phyloP scores from a whole-genome alignment of 2,329 filamentous ascomycete genomes.

The Hypoxylon sp. region DNA sequence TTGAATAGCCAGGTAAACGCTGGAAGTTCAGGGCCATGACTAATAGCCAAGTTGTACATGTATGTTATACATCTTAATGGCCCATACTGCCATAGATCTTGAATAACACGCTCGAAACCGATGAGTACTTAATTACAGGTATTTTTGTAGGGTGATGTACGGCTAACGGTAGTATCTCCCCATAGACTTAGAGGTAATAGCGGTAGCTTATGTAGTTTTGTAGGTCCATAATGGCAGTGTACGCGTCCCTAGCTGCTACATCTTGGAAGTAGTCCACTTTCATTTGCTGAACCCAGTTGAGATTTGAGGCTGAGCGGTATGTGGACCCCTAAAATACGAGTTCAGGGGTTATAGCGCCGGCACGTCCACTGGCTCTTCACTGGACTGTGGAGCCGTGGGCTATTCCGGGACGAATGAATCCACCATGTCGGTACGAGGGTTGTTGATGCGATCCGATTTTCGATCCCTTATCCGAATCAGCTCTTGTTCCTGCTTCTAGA shows the following conservation, averaged over 20 bases:
- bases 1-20: not conserved
- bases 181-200: too few species aligned
- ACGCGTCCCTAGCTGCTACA: conserved; percentile 29
- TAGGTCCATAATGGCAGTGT: not conserved
- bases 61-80: not conserved
- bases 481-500: conserved; percentile 42
- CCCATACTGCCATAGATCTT: too few species aligned
- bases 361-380: conserved; percentile 29
- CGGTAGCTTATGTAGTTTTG: too few species aligned
- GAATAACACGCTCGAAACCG: too few species aligned
- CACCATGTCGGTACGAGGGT: conserved; percentile 28
- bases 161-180: too few species aligned
- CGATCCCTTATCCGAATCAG: conserved; percentile 43
- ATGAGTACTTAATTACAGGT: too few species aligned
- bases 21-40: not conserved
- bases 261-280: conserved; percentile 16
- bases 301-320: conserved; percentile 44
- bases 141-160: too few species aligned
- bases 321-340: conserved; percentile 41
- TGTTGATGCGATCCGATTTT: conserved; percentile 44
- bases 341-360: conserved; percentile 39
- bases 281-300: conserved; percentile 27
- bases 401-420: conserved; percentile 39
- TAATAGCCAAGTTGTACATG: not conserved
- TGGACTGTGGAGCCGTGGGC: conserved; percentile 23